Conservation (phyloP, 805 yeast species). For the Peterozyma xylosa region DNA sequence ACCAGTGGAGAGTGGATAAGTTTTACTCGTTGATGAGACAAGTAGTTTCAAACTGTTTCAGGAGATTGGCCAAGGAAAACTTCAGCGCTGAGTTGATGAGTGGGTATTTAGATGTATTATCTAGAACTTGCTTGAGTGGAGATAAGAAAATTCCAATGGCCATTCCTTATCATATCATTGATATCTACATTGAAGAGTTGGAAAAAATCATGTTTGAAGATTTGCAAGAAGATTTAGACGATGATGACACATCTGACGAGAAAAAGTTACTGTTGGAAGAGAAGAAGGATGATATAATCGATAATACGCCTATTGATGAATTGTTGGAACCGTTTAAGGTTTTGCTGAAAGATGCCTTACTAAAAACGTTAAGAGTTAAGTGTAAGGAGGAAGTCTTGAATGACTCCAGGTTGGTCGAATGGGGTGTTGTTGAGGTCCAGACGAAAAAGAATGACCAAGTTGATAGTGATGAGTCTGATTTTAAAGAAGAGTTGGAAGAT, state of each 20-base stretch:
- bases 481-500: constrained; percentile 18
- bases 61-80: constrained; percentile 38
- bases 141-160: constrained; percentile 60
- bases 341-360: constrained; percentile 37
- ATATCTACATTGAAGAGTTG: constrained; percentile 78
- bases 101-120: constrained; percentile 35
- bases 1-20: constrained; percentile 84
- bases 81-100: constrained; percentile 49
- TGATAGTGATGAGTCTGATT: constrained; percentile 10
- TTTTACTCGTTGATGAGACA: constrained; percentile 76
- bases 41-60: constrained; percentile 58
- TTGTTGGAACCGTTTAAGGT: constrained; percentile 56
- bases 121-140: constrained; percentile 46
- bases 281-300: constrained; percentile 21
- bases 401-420: constrained; percentile 54
- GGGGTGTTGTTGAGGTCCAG: constrained; percentile 44
- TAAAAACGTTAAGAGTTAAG: constrained; percentile 59
- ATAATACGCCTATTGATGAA: constrained; percentile 41
- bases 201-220: constrained; percentile 55
- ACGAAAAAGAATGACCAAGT: constrained; percentile 9
- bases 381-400: constrained; percentile 58
- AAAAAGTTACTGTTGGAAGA: constrained; percentile 12
- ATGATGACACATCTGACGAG: constrained; percentile 32
- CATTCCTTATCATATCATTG: constrained; percentile 77
- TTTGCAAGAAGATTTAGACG: constrained; percentile 37